Base-by-base conservation (phyloP, 1,139 yeast species). In the Debaryomycetaceae sp. region DNA sequence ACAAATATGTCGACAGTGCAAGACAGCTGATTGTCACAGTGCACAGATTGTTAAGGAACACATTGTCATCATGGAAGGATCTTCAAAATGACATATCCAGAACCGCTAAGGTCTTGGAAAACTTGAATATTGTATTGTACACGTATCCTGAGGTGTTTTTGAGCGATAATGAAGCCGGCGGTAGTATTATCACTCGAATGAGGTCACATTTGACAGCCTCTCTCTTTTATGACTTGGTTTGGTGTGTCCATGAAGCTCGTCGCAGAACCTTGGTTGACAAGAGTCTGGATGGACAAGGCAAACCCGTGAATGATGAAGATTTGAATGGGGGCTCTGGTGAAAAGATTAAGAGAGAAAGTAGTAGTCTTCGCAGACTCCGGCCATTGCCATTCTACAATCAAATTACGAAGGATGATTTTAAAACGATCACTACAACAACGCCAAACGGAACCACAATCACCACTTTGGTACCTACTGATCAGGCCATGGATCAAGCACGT, bases 231-330 rank as follows among this genome's bases (percentile, higher is more conserved):
- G 98, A 91, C 64, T 75, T 91, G 46, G 93, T 91, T 17, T 90
- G 96, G 93, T 87, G 96, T 60, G 87, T 91, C 41, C 97, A 91
- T 63, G 97, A 91, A 60, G 97, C 97, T 0, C 75, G 96, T 61
- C 75, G 97, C 59, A 71, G 96, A 48, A 81, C 84, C 14, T 62
- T 80, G 42, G 70, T 76, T 24, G 80, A 72, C 44, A 78, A 78
- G 43, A 65, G 62, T 44, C 60, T 65, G 40, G 71, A 70, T 2
- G 41, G 64, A 55, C 22, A 55, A 55, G 46, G 51, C 14, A 47
- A 45, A 11, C 42, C 45, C 30, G 49, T 46, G 24, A 41, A 45
- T 14, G 47, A 47, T 13, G 46, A 44, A 6, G 43, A 42, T 7
- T 47, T 51, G 6, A 41, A 39, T 8, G 45, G 44, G 5, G 48